These are phyloP conservation scores for Tricholoma sp. DNA, from an alignment of 768 basidiomycete genomes.

Conservation along the genomic window DNA sequence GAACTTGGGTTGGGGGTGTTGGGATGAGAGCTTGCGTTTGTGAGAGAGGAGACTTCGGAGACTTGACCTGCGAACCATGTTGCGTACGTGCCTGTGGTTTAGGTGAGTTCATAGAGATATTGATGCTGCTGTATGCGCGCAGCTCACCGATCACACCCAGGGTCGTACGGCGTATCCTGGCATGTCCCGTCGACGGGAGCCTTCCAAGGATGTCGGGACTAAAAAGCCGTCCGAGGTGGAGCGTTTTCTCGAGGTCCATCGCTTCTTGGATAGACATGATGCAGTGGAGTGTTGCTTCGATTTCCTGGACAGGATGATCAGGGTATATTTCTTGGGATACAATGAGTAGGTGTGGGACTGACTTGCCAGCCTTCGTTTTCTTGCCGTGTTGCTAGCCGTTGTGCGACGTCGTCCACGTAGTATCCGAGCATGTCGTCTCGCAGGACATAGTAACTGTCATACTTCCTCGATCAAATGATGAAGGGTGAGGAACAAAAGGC, in stretches of 20 bases:
- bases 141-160: conserved; percentile 68
- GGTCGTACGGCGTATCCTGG: conserved; percentile 68
- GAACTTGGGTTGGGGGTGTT: neutral
- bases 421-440: conserved; percentile 77
- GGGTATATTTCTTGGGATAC: neutral
- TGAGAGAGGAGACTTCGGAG: neutral
- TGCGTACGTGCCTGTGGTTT: conserved; percentile 57
- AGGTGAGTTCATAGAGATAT: neutral
- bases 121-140: too few species aligned
- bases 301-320: conserved; percentile 44
- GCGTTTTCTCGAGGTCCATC: conserved; percentile 49
- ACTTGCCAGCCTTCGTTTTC: conserved; percentile 74
- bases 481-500: conserved; percentile 19
- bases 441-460: conserved; percentile 75
- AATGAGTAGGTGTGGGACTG: neutral
- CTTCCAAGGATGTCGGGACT: conserved; percentile 64
- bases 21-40: neutral
- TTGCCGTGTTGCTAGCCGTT: conserved; percentile 41
- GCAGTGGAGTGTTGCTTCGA: conserved; percentile 85
- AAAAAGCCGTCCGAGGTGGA: conserved; percentile 61
- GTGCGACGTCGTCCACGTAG: conserved; percentile 57
- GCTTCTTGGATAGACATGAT: conserved; percentile 87
- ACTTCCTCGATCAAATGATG: neutral
- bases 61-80: conserved; percentile 69
- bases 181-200: conserved; percentile 59